A percentile compares a stretch with the other conserved stretches of the same genome.
These are phyloP conservation scores for Orbilia javanica DNA, from an alignment of 2,329 filamentous ascomycete genomes.

Conservation along the genomic window DNA sequence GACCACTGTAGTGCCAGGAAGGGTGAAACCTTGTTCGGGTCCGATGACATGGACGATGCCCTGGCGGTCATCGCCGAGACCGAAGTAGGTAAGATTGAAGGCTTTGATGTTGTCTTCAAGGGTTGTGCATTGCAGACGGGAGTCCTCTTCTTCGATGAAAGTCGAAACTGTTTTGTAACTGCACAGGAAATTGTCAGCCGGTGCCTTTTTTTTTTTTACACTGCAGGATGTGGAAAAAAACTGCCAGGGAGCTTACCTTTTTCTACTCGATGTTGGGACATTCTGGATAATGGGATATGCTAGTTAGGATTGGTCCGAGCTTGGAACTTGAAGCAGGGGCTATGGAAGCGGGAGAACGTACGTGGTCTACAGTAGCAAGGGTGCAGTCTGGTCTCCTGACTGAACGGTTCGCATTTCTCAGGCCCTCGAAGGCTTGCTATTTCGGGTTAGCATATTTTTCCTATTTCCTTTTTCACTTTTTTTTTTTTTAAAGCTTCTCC, in stretches of 20 bases:
- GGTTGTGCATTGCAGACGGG: conserved; percentile 90
- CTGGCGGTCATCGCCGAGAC: conserved; percentile 93
- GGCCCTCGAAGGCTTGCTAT: conserved; percentile 95
- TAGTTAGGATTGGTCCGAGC: not conserved
- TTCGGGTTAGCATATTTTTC: conserved; percentile 27
- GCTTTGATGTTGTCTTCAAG: conserved; percentile 98
- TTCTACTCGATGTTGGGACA: conserved; percentile 89
- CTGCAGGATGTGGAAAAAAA: not conserved
- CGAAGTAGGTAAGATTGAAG: conserved; percentile 97
- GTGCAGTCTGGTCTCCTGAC: conserved; percentile 97
- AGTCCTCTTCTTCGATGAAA: conserved; percentile 96
- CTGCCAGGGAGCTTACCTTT: conserved; percentile 67
- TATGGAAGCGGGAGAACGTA: conserved; percentile 69
- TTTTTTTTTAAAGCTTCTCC: conserved; percentile 60
- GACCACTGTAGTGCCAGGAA: conserved; percentile 95
- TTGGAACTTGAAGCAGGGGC: conserved; percentile 5
- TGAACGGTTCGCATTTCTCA: conserved; percentile 86
- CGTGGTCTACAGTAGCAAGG: conserved; percentile 94
- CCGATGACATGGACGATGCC: conserved; percentile 99
- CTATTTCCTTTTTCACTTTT: conserved; percentile 4
- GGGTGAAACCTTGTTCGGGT: conserved; percentile 97
- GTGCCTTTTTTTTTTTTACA: not conserved
- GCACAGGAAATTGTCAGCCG: conserved; percentile 13
- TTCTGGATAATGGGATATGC: conserved; percentile 73
- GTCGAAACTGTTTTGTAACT: conserved; percentile 89